These are phyloP conservation scores for Suillus fuscotomentosus DNA, from an alignment of 768 basidiomycete species.

Conservation along the genomic window DNA sequence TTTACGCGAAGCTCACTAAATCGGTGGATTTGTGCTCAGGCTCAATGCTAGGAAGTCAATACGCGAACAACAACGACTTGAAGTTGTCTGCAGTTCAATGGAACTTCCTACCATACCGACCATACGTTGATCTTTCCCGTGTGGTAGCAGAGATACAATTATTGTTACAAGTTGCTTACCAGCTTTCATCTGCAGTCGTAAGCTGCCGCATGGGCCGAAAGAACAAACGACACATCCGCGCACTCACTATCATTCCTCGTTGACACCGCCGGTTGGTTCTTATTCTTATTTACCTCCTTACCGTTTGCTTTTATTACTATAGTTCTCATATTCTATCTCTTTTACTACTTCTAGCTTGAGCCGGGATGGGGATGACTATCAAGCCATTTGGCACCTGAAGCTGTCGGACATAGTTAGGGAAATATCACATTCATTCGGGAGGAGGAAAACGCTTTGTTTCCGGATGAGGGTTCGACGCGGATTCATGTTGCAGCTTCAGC, in stretches of 20 bases:
- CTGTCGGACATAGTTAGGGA: not conserved
- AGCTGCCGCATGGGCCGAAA: not conserved
- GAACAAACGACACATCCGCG: not conserved
- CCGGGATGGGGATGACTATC: not conserved
- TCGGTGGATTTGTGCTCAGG: not conserved
- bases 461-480: not conserved
- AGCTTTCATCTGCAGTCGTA: not conserved
- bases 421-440: not conserved
- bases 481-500: not conserved
- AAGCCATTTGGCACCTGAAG: not conserved
- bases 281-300: not conserved
- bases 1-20: not conserved
- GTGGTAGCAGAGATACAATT: not conserved
- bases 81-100: not conserved
- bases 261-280: not conserved
- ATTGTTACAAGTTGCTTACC: not conserved
- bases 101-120: slow-evolving; percentile 21
- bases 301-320: not conserved
- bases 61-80: slow-evolving; percentile 13
- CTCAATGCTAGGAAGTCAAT: slow-evolving; percentile 13
- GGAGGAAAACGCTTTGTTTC: not conserved
- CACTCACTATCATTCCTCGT: not conserved
- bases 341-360: not conserved
- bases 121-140: slow-evolving; percentile 2
- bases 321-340: not conserved